Evolutionary conservation across 2,329 filamentous ascomycete species (phyloP).

Genomic region (Zymoseptoria pseudotritici): DNA sequence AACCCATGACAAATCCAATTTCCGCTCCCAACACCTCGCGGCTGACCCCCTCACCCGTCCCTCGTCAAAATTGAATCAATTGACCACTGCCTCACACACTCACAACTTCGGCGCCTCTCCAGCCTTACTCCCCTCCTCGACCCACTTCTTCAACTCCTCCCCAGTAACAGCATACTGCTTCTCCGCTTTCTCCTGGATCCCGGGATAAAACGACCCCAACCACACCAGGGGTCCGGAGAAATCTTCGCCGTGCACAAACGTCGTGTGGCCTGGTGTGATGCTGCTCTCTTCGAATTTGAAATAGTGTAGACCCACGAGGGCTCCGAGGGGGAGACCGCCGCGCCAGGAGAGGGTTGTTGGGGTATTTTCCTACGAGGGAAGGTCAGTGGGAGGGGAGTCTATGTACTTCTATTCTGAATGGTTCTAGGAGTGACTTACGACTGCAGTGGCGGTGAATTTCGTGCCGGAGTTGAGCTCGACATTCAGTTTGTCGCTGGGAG

Average conservation of each 20-base stretch:
- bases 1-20: too few species aligned
- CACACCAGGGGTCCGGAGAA: background rate
- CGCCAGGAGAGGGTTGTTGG: background rate
- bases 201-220: background rate
- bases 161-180: background rate
- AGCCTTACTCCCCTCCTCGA: background rate
- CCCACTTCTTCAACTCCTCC: background rate
- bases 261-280: background rate
- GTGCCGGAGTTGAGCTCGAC: background rate
- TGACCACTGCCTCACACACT: background rate
- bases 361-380: background rate
- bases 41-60: too few species aligned
- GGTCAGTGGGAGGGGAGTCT: too few species aligned
- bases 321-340: background rate
- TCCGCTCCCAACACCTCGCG: too few species aligned
- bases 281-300: background rate
- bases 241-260: background rate
- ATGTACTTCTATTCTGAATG: too few species aligned
- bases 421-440: too few species aligned
- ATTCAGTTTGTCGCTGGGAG: background rate
- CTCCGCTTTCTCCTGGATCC: background rate
- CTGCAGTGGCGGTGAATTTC: background rate
- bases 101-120: background rate
- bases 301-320: background rate
- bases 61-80: too few species aligned